Evolutionary conservation across 345 rosid genomes (phyloP), one percentile per base, ranked within the genome.

Genomic region (Citrus cavaleriei): DNA sequence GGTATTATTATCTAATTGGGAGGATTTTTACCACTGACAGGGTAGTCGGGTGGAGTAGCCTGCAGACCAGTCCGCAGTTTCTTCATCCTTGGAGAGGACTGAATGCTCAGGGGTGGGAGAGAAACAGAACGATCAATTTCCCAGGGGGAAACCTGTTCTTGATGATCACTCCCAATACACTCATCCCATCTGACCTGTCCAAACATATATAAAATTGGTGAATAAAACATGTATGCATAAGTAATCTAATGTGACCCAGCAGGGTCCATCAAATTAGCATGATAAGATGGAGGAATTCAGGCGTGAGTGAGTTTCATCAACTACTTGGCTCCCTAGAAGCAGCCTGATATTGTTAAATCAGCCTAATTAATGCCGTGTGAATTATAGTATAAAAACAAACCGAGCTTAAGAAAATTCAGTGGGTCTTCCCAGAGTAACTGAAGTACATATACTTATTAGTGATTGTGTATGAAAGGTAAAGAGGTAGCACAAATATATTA

Each of bases 161-260:
- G 93, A 84, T 84, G 87, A 85, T 86, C 81, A 73, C 79, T 86
- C 71, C 77, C 79, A 58, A 85, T 76, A 83, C 89, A 84, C 78
- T 92, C 94, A 77, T 95, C 98, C 98, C 98, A 95, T 40, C 87
- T 85, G 38, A 95, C 98, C 98, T 95, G 87, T 78, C 71, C 71
- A 79, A 78, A 65, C 32, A 61, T 38, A 68, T 38, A 72, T 28
- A 49, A 67, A 60, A 65, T 13, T 35, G 14, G 46, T 55, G 40
- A 28, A 24, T 19, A n/a, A 51, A 64, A 24, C 24, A 35, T 21
- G 21, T 18, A 34, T 22, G 28, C 46, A 75, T 30, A 30, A 22
- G 64, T 75, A 35, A 57, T 22, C 28, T 21, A 58, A 57, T 0
- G 6, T 35, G 54, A 57, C 16, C 32, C 49, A 57, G 76, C 35